These are phyloP conservation scores for Cyamopsis tetragonoloba DNA, from an alignment of 306 rosid species.

Conservation along the genomic window DNA sequence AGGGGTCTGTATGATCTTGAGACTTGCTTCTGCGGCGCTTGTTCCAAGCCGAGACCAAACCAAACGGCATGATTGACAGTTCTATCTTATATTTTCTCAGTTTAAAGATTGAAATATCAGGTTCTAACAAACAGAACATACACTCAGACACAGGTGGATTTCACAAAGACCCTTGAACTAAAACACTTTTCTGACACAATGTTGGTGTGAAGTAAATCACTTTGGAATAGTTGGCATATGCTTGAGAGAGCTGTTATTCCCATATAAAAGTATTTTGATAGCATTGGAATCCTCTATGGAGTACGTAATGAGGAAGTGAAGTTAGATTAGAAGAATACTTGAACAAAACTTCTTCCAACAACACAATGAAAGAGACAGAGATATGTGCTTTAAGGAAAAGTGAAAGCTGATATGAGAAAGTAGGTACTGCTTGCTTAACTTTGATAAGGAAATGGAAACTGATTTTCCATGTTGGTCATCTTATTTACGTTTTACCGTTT, in stretches of 20 bases:
- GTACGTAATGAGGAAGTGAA: conserved; percentile 59
- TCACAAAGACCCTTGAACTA: background rate
- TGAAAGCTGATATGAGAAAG: conserved; percentile 35
- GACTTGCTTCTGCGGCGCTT: conserved; percentile 89
- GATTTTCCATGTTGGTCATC: conserved; percentile 7
- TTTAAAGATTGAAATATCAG: conserved; percentile 32
- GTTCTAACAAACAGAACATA: conserved; percentile 25
- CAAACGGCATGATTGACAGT: conserved; percentile 62
- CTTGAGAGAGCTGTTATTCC: conserved; percentile 22
- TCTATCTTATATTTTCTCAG: conserved; percentile 23
- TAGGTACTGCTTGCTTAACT: conserved; percentile 53
- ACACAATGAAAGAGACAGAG: conserved; percentile 35
- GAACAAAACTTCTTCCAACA: conserved; percentile 48
- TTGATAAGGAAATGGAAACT: conserved; percentile 69
- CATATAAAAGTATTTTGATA: conserved; percentile 31
- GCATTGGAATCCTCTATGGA: conserved; percentile 33
- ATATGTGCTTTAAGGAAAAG: conserved; percentile 80
- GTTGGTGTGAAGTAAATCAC: conserved; percentile 5
- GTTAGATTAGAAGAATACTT: conserved; percentile 50
- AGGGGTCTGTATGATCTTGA: conserved; percentile 69
- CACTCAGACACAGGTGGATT: background rate
- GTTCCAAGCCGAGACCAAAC: conserved; percentile 93
- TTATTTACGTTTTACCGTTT: conserved; percentile 19
- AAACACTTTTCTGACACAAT: background rate
- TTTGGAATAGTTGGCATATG: conserved; percentile 12